Base-by-base conservation (phyloP, 2,329 filamentous ascomycete species). In the Fusarium sacchari region DNA sequence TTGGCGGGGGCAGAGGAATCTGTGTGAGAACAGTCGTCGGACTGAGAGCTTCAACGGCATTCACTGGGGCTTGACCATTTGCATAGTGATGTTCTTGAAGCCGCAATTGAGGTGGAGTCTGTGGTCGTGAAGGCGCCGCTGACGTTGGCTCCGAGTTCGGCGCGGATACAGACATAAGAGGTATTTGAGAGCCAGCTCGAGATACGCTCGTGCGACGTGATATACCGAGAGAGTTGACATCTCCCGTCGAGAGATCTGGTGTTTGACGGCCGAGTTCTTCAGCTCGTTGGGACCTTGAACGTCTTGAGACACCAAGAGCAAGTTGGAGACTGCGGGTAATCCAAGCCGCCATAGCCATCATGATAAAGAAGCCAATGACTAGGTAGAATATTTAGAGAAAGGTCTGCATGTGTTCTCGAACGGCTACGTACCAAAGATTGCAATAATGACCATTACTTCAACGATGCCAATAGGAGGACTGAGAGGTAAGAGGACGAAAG, bases 381-480 rank as follows among this genome's bases (percentile, higher is more conserved):
- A 58, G 1, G 5, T 90, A 58, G 1, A 5, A 72, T 22, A 36
- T 57, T 60, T 37, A 50, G 55, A 36, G 10, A 39, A 20, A 22
- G 15, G 12, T 20, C 12, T 20, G 26, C 24, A 30, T 34, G 22
- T 37, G 28, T 20, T 12, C 17, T n/a, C 14, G 18, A 24, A 37
- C 15, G 15, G 28, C 10, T 12, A 79, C 86, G 76, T 74, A 90
- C 88, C 74, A 75, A 90, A 91, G 3, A 91, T 86, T 30, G 82
- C 87, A 68, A 90, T 88, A 44, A 91, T 89, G 76, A 90, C 89
- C 43, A 84, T 83, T 18, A 90, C 87, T 74, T 91, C 89, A 1
- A 83, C 74, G 4, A 85, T 84, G 26, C 87, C 84, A 24, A 91
- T 88, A 1, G 84, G 72, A 4, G 88, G 85, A 72, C 88, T 90